These are phyloP conservation scores for Trypanosoma scelopori DNA, from an alignment of 208 protist species.

Conservation along the genomic window DNA sequence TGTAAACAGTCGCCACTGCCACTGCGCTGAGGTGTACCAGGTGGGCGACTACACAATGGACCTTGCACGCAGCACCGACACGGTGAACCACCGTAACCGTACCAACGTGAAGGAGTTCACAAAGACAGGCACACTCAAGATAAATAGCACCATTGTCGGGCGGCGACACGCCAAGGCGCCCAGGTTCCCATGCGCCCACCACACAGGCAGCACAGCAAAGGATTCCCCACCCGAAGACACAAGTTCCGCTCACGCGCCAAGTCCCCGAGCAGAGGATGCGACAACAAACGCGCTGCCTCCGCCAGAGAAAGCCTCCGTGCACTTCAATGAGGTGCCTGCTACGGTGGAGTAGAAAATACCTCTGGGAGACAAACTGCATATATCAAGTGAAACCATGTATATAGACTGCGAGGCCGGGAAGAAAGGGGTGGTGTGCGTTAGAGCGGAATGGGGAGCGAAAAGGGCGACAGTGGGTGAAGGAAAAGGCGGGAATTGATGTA, in stretches of 20 bases:
- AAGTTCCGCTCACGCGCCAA: no score
- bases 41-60: slow-evolving; percentile 88
- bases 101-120: slow-evolving; percentile 54
- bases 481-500: not conserved
- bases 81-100: slow-evolving; percentile 73
- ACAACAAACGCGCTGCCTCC: not conserved
- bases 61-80: slow-evolving; percentile 48
- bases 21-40: slow-evolving; percentile 86
- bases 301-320: not conserved
- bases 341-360: slow-evolving; percentile 4
- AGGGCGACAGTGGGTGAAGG: not conserved
- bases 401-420: no score
- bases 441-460: no score
- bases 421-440: no score
- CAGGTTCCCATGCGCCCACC: slow-evolving; percentile 47
- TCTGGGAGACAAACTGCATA: no score
- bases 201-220: not conserved
- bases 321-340: not conserved
- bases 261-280: no score
- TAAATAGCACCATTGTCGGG: slow-evolving; percentile 71
- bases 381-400: no score
- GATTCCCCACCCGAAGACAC: not conserved
- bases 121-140: slow-evolving; percentile 48
- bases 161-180: slow-evolving; percentile 56
- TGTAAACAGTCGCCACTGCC: slow-evolving; percentile 71